These are phyloP conservation scores for Daldinia sp. DNA, from an alignment of 2,329 filamentous ascomycete species.

Conservation along the genomic window DNA sequence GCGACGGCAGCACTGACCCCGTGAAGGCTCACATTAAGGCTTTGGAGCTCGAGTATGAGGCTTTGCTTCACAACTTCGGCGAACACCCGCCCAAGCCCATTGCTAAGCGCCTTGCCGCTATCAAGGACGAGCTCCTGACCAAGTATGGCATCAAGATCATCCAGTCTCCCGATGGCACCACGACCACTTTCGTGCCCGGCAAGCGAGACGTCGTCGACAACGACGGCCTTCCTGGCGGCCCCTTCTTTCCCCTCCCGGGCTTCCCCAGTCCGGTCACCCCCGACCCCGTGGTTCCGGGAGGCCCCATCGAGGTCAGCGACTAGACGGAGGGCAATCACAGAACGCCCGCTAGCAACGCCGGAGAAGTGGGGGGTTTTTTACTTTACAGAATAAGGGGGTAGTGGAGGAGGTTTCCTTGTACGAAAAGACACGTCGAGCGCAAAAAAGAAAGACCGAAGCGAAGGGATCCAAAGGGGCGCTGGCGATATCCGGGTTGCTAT, in stretches of 20 bases:
- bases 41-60: constrained; percentile 49
- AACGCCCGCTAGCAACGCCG: constrained; percentile 5
- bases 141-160: constrained; percentile 54
- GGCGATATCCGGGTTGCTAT: constrained; percentile 36
- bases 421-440: constrained; percentile 16
- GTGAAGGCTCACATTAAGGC: constrained; percentile 47
- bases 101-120: constrained; percentile 43
- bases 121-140: constrained; percentile 47
- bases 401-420: constrained; percentile 31
- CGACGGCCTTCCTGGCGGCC: constrained; percentile 48
- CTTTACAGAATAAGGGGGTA: not conserved
- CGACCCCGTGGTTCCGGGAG: constrained; percentile 50
- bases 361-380: constrained; percentile 1
- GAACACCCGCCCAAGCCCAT: constrained; percentile 41
- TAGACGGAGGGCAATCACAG: constrained; percentile 26
- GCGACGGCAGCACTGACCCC: constrained; percentile 38
- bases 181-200: constrained; percentile 51
- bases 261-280: constrained; percentile 48
- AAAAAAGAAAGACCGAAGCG: constrained; percentile 18
- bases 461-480: constrained; percentile 24
- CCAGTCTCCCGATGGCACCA: constrained; percentile 52
- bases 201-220: constrained; percentile 43
- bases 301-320: constrained; percentile 45
- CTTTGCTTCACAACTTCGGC: constrained; percentile 46
- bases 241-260: constrained; percentile 49